Conservation (phyloP, 345 rosid genomes). For the Populus davidiana region DNA sequence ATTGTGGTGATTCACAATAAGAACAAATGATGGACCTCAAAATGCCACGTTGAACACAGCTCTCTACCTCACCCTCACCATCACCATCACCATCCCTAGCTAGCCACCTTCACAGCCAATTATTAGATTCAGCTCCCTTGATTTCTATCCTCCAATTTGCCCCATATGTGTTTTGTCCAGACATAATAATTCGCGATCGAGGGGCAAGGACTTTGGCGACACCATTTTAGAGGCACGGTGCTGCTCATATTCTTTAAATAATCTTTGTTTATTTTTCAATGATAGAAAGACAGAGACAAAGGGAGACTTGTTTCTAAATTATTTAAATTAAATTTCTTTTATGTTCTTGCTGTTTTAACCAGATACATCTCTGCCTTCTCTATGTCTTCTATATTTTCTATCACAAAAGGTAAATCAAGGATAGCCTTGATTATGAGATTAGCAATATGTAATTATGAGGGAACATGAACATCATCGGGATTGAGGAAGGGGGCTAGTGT, state of each 20-base stretch:
- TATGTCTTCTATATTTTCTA: too few relatives aligned
- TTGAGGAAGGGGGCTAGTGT: too few relatives aligned
- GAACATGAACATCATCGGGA: background rate
- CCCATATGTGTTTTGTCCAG: background rate
- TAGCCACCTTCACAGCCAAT: background rate
- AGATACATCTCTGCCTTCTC: too few relatives aligned
- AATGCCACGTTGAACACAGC: conserved; percentile 12
- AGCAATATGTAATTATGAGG: background rate
- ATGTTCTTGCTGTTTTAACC: too few relatives aligned
- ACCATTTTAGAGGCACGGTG: too few relatives aligned
- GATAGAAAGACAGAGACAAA: too few relatives aligned
- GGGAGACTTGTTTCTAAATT: too few relatives aligned
- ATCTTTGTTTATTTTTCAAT: too few relatives aligned
- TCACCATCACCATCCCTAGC: too few relatives aligned
- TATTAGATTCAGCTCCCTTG: background rate
- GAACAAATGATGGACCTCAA: conserved; percentile 6
- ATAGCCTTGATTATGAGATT: background rate
- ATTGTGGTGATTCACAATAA: background rate
- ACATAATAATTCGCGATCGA: background rate
- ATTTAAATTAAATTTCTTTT: too few relatives aligned
- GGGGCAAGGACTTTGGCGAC: background rate
- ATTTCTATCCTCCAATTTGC: background rate
- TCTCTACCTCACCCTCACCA: background rate
- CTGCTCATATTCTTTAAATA: too few relatives aligned
- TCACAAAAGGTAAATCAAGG: too few relatives aligned